phyloP scores from a whole-genome alignment of 805 yeast species.

The Millerozyma acaciae region DNA sequence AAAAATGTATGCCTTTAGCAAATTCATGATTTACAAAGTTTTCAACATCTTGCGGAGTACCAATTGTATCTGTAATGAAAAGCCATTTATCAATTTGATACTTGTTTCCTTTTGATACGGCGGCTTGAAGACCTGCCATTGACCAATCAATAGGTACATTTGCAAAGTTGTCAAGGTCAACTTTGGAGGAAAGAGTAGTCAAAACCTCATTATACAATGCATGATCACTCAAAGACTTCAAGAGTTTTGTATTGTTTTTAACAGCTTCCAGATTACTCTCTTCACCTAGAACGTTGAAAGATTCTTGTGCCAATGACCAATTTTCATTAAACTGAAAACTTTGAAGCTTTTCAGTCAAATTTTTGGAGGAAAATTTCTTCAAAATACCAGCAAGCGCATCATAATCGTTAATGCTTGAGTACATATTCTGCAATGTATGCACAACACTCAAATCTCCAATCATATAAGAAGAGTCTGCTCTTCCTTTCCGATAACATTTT shows the following conservation, averaged over 20 bases:
- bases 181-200: constrained; percentile 41
- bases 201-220: constrained; percentile 69
- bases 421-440: constrained; percentile 66
- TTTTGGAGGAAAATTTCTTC: constrained; percentile 64
- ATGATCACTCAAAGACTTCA: constrained; percentile 71
- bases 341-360: constrained; percentile 68
- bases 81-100: constrained; percentile 57
- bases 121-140: constrained; percentile 68
- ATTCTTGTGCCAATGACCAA: constrained; percentile 85
- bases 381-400: constrained; percentile 88
- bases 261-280: constrained; percentile 28
- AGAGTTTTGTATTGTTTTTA: constrained; percentile 47
- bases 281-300: constrained; percentile 63
- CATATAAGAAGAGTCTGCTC: constrained; percentile 16
- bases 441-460: constrained; percentile 38
- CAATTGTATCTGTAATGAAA: constrained; percentile 42
- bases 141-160: constrained; percentile 53
- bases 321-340: constrained; percentile 82
- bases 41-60: constrained; percentile 44
- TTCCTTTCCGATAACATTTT: constrained; percentile 53
- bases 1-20: constrained; percentile 57
- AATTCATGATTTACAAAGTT: constrained; percentile 57
- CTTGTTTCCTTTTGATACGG: constrained; percentile 61
- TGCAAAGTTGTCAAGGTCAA: constrained; percentile 17
- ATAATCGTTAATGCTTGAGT: constrained; percentile 81